Conservation (phyloP, 768 basidiomycete species). For the Aureoboletus auriporus region DNA sequence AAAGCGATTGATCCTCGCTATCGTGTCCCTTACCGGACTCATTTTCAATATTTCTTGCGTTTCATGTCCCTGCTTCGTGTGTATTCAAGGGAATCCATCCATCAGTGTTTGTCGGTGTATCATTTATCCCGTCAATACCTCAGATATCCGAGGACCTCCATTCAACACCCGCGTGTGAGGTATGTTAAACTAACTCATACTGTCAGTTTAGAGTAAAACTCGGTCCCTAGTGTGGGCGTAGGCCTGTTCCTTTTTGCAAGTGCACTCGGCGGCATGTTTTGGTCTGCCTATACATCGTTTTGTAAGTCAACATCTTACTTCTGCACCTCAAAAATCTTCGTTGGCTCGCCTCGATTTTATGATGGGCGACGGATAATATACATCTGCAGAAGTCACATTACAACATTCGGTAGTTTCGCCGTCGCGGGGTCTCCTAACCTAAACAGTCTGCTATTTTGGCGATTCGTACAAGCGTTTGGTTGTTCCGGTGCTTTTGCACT, state of each 20-base stretch:
- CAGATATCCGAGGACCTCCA: constrained; percentile 64
- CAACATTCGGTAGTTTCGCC: constrained; percentile 56
- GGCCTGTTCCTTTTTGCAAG: constrained; percentile 48
- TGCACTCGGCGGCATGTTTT: constrained; percentile 45
- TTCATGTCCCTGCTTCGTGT: neutral
- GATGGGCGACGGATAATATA: constrained; percentile 66
- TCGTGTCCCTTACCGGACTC: constrained; percentile 60
- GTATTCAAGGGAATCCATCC: neutral
- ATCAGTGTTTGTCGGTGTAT: constrained; percentile 63
- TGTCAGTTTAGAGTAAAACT: neutral
- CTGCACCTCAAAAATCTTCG: neutral
- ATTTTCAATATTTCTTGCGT: constrained; percentile 48
- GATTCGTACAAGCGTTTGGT: constrained; percentile 65
- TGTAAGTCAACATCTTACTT: constrained; percentile 40
- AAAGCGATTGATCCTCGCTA: constrained; percentile 51
- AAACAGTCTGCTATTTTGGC: constrained; percentile 48
- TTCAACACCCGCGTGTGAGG: constrained; percentile 57
- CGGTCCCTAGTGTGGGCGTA: constrained; percentile 38
- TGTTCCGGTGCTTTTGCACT: constrained; percentile 50
- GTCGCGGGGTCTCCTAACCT: constrained; percentile 46
- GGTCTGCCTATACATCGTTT: constrained; percentile 49
- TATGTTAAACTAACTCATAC: constrained; percentile 12
- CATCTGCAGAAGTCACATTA: constrained; percentile 53
- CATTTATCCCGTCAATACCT: constrained; percentile 73
- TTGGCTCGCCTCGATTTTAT: constrained; percentile 18